Evolutionary conservation across 352 stramenopile genomes (phyloP), one percentile per base, ranked within the genome.

Genomic region (Globisporangium sylvaticum): DNA sequence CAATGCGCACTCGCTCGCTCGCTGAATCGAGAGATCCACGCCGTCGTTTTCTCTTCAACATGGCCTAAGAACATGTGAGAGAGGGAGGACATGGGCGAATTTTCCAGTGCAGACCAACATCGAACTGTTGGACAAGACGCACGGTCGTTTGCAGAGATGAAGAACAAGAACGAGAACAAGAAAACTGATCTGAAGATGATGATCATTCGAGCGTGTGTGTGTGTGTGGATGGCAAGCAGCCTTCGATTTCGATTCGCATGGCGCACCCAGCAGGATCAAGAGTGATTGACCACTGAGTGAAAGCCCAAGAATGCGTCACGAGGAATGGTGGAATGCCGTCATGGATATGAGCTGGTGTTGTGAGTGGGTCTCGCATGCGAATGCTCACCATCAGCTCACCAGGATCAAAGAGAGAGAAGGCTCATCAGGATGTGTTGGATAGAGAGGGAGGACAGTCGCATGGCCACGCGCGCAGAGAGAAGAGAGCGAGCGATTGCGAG

Each of bases 391-490:
- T 48, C 39, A 48, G 39, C 39, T 48, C 39, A 48, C 0, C 39
- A 48, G 4, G 14, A 20, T 48, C 37, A 44, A 44, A 44, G 37
- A 56, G 27, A 42, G 27, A 4, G 15, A n/a, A 58, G 25, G 27
- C 53, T 58, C 53, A 58, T 24, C 53, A 58, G 53, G 53, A 58
- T 58, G 53, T 58, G 42, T 24, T 24, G 42, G 18, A 50, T 50
- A 50, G 42, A 50, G 39, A 22, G 42, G 42, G 42, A 48, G 42
- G 42, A 48, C 42, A 48, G 42, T 50, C 18, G 42, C 42, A n/a
- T 50, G 42, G 42, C 18, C 27, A 58, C 14, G 27, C 27, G 27
- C 14, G 3, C 0, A 44, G 37, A 42, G 34, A 44, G 14, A 20
- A 32, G 50, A 57, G 27, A 58, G 27, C 18, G 18, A 31, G 27